A percentile compares a stretch with the other conserved stretches of the same genome.
phyloP scores from a whole-genome alignment of 1,284 basidiomycete species.

The Trametes hirsuta region DNA sequence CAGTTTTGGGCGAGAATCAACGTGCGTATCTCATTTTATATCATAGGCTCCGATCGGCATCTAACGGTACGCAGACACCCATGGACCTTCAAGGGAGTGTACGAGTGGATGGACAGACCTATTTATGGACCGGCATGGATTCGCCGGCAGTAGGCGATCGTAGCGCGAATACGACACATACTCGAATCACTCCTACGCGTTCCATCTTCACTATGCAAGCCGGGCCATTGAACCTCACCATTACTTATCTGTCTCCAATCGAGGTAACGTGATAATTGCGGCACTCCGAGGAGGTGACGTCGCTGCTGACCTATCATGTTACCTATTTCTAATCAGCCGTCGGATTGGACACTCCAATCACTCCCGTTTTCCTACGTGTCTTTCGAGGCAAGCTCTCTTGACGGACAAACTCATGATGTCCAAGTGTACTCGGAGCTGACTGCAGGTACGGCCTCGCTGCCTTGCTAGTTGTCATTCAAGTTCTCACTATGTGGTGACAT shows the following conservation, averaged over 20 bases:
- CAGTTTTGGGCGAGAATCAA: not conserved
- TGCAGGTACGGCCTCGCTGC: constrained; percentile 23
- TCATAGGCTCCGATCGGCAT: not conserved
- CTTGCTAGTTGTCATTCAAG: no score
- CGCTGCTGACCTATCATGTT: not conserved
- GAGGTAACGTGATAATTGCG: constrained; percentile 15
- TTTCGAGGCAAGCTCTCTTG: constrained; percentile 33
- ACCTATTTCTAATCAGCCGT: constrained; percentile 23
- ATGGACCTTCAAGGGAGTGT: constrained; percentile 28
- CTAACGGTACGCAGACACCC: not conserved
- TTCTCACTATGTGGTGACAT: not conserved
- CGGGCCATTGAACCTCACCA: constrained; percentile 23
- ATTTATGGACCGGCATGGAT: constrained; percentile 24
- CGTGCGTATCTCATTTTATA: not conserved
- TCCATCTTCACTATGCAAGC: constrained; percentile 23
- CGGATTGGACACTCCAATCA: constrained; percentile 38
- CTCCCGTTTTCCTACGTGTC: constrained; percentile 38
- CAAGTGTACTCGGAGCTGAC: constrained; percentile 41
- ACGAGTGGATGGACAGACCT: constrained; percentile 25
- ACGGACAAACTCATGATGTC: constrained; percentile 35
- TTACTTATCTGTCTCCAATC: constrained; percentile 28
- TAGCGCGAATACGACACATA: constrained; percentile 12
- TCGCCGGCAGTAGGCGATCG: not conserved
- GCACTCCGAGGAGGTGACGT: not conserved
- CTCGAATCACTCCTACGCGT: constrained; percentile 22